Evolutionary conservation across 495 filamentous ascomycete species (phyloP).

Genomic region (Aspergillus hancockii): DNA sequence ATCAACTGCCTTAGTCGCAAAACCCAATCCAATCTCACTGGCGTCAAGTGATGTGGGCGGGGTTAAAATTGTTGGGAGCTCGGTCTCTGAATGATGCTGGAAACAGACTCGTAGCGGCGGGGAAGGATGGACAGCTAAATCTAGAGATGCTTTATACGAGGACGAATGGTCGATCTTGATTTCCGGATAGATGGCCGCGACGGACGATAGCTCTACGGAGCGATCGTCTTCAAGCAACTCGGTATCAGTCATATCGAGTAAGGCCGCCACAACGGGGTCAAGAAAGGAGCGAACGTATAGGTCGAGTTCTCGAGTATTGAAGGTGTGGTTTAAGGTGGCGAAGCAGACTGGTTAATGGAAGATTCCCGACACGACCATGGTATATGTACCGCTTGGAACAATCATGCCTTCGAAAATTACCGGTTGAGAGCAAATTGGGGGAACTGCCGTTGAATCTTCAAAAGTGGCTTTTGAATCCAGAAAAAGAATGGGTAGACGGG

Average conservation of each 20-base stretch:
- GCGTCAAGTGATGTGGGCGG: slow-evolving; percentile 49
- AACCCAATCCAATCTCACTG: slow-evolving; percentile 20
- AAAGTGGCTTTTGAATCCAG: not conserved
- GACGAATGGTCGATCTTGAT: slow-evolving; percentile 58
- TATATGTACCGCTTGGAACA: not conserved
- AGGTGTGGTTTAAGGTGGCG: slow-evolving; percentile 1
- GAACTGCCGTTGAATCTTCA: not conserved
- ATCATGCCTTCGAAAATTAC: not conserved
- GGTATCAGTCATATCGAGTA: slow-evolving; percentile 30
- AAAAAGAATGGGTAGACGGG: not conserved
- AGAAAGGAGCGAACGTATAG: not conserved
- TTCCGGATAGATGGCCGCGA: slow-evolving; percentile 88
- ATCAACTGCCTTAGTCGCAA: slow-evolving; percentile 25
- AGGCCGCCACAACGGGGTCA: not conserved
- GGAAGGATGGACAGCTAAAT: slow-evolving; percentile 70
- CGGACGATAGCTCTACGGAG: slow-evolving; percentile 75
- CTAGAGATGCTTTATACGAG: slow-evolving; percentile 66
- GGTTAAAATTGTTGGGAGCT: slow-evolving; percentile 38
- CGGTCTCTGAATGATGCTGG: slow-evolving; percentile 50
- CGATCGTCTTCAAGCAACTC: slow-evolving; percentile 62
- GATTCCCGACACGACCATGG: not conserved
- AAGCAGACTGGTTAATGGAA: not conserved
- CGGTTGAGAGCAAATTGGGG: not conserved
- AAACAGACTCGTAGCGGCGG: slow-evolving; percentile 71
- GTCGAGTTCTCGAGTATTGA: not conserved